Conservation (phyloP, 345 rosid genomes). For the Aquilaria sinensis region DNA sequence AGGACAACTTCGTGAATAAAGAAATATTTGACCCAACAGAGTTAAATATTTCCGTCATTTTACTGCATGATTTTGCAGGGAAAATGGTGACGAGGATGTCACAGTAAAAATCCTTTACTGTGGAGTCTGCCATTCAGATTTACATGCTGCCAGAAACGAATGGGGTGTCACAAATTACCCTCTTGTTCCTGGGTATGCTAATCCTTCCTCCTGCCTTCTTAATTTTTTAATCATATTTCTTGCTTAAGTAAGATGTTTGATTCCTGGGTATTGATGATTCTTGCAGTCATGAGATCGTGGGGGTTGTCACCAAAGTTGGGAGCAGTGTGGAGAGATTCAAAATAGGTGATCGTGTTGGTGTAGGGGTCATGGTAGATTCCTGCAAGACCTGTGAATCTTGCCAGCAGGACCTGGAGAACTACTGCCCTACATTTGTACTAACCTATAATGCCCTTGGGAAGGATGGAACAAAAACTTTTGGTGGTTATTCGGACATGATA, state of each 20-base stretch:
- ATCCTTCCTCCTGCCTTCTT: neutral
- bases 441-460: conserved; percentile 43
- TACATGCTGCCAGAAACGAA: conserved; percentile 56
- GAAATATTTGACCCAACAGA: too few relatives aligned
- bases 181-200: conserved; percentile 75
- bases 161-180: conserved; percentile 74
- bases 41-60: too few relatives aligned
- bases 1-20: too few relatives aligned
- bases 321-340: conserved; percentile 59
- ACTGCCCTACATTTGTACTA: conserved; percentile 46
- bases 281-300: conserved; percentile 81
- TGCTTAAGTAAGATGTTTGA: neutral
- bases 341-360: conserved; percentile 67
- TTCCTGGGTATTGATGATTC: neutral
- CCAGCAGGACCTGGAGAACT: conserved; percentile 67
- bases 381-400: conserved; percentile 72
- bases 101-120: conserved; percentile 70
- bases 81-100: conserved; percentile 74
- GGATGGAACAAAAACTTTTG: conserved; percentile 61
- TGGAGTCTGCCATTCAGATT: conserved; percentile 83
- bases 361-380: conserved; percentile 66
- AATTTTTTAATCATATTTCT: too few relatives aligned
- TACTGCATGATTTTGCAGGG: conserved; percentile 30
- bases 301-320: conserved; percentile 57
- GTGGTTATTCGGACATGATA: conserved; percentile 72